Evolutionary conservation across 495 filamentous ascomycete species (phyloP), one percentile per base, ranked within the genome.

Genomic region (Neurospora sp.): DNA sequence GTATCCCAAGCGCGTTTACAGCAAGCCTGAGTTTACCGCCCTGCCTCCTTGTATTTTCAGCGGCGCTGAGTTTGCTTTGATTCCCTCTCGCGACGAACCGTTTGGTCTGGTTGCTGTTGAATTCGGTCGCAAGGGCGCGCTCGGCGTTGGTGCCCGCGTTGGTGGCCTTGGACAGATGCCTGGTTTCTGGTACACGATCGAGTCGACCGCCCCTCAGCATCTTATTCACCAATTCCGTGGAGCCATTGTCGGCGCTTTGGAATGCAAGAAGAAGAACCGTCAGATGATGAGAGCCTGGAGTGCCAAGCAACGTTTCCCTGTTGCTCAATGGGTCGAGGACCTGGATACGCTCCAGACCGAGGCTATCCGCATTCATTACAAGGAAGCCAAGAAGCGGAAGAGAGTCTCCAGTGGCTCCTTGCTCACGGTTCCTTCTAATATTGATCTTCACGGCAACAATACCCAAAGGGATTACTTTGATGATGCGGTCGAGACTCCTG

Each of bases 71-170:
- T 93, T 93, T 75, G 91, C 91, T 10, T 81, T 93, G 53, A 93
- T 93, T 72, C 91, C 91, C 8, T 92, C 89, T 27, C 88, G 91
- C 71, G 91, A 93, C 73, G 91, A 93, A 78, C 91, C 91, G 0
- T 93, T 93, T 74, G 91, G 91, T 20, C 80, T 93, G n/a, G 91
- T 93, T 1, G 91, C 91, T 42, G 91, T 93, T 48, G 91, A 93
- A 75, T 93, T 92, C 72, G 91, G 91, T 14, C 85, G 91, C 16
- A 93, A 93, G 75, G 91, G 91, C 68, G 91, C 91, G 16, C 84
- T 93, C 27, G 91, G 91, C 69, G 89, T 93, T 73, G 91, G 91
- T 38, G 88, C 89, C 44, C 81, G 85, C n/a, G 86, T 88, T 48
- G 86, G 85, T 84, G 90, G 90, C 79, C 84, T 93, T 18, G 91